phyloP scores from a whole-genome alignment of 2,329 filamentous ascomycete genomes.

The Daldinia sp. region DNA sequence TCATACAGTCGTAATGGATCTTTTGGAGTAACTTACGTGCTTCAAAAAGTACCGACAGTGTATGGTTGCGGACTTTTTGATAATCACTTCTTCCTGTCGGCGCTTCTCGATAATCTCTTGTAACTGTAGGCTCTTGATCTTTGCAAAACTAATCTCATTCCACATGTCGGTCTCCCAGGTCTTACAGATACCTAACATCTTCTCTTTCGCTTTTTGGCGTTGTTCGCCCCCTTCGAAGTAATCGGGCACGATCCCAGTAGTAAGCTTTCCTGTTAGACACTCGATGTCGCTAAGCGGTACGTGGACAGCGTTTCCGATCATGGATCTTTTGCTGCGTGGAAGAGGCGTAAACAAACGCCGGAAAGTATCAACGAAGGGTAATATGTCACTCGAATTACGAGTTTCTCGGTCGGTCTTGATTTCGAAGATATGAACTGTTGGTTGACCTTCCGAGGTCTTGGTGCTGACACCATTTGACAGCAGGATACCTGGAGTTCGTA shows the following conservation, averaged over 20 bases:
- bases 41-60: slow-evolving; percentile 82
- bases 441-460: slow-evolving; percentile 63
- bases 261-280: slow-evolving; percentile 77
- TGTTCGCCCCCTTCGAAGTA: slow-evolving; percentile 63
- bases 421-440: slow-evolving; percentile 80
- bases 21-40: slow-evolving; percentile 72
- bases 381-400: slow-evolving; percentile 81
- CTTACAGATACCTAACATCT: slow-evolving; percentile 72
- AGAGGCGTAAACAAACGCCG: slow-evolving; percentile 72
- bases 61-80: slow-evolving; percentile 71
- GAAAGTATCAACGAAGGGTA: slow-evolving; percentile 82
- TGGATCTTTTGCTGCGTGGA: slow-evolving; percentile 70
- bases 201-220: slow-evolving; percentile 66
- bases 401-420: slow-evolving; percentile 73
- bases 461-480: slow-evolving; percentile 76
- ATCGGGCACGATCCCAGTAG: slow-evolving; percentile 66
- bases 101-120: slow-evolving; percentile 82
- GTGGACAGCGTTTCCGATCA: slow-evolving; percentile 72
- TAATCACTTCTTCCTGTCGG: slow-evolving; percentile 66
- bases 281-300: slow-evolving; percentile 83
- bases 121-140: slow-evolving; percentile 82
- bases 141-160: slow-evolving; percentile 84
- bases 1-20: not conserved
- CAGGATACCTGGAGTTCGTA: slow-evolving; percentile 83
- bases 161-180: slow-evolving; percentile 79